Conservation (phyloP, 1,284 basidiomycete species). For the Sanghuangporus sanghuang region DNA sequence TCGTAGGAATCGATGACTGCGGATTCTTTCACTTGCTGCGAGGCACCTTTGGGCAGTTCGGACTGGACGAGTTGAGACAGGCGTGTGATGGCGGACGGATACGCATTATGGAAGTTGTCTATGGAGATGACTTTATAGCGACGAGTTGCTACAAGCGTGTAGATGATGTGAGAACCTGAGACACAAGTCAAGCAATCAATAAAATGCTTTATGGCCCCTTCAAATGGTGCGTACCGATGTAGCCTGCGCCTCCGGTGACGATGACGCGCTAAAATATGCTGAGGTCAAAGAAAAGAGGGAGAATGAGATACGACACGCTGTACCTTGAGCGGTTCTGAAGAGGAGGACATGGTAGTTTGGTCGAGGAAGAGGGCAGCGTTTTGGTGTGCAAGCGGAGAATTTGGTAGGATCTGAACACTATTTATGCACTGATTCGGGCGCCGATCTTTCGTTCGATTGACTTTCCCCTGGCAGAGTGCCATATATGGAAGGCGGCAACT, state of each 20-base stretch:
- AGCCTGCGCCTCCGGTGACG: conserved; percentile 81
- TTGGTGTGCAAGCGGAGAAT: too few species aligned
- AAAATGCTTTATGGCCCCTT: conserved; percentile 1
- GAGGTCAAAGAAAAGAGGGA: neutral
- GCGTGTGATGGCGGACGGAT: conserved; percentile 65
- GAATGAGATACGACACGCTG: neutral
- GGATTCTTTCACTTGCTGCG: conserved; percentile 59
- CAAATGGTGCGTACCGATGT: conserved; percentile 56
- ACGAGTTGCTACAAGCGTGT: conserved; percentile 79
- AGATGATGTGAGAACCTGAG: conserved; percentile 86
- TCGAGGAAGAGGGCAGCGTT: too few species aligned
- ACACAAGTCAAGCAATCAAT: conserved; percentile 20
- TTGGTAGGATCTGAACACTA: too few species aligned
- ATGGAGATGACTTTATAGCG: conserved; percentile 90
- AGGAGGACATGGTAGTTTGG: conserved; percentile 3
- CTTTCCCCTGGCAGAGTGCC: too few species aligned
- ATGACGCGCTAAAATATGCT: conserved; percentile 54
- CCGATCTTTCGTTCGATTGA: too few species aligned
- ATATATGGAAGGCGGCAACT: too few species aligned
- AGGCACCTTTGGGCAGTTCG: conserved; percentile 58
- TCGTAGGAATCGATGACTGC: conserved; percentile 65
- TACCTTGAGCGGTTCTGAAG: conserved; percentile 15
- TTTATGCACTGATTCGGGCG: too few species aligned
- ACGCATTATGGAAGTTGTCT: conserved; percentile 92
- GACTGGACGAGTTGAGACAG: conserved; percentile 77